Base-by-base conservation (phyloP, 2,329 filamentous ascomycete species). In the Teratosphaeria pseudoeucalypti region DNA sequence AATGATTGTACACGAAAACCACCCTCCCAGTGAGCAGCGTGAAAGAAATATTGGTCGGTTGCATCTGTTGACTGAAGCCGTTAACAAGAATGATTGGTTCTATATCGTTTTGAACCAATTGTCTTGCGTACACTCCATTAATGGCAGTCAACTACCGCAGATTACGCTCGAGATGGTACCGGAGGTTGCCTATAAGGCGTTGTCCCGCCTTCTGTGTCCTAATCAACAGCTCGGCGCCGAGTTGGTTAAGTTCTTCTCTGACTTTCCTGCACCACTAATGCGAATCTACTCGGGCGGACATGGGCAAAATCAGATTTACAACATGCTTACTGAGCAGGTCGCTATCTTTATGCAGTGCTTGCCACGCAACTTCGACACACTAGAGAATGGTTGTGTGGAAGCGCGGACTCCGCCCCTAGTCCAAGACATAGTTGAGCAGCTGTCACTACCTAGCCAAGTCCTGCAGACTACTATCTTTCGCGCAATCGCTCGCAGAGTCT, bases 31-130 rank as follows among this genome's bases (percentile, higher is more conserved):
- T 16, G 26, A 19, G 10, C 29, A 12, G 14, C 32, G 37, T 19
- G 27, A 56, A n/a, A 27, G 34, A 10, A 49, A 70, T 47, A 54
- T 55, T 11, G 67, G 66, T 12, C 78, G 87, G 34, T 75, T 84
- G 37, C 63, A 70, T n/a, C 76, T 88, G 7, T 73, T 91, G 12
- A 67, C 64, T 29, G 75, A 82, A 27, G 87, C 87, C 1, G 86
- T 84, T 63, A 52, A 62, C 1, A 65, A 69, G 0, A 71, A 78
- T 4, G 88, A 92, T 69, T 62, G 76, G 54, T 83, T 88, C 67
- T 91, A 86, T 68, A 65, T 90, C 56, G 76, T 80, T 6, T 69
- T 88, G 12, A 86, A 89, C 67, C 86, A 89, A 67, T 61, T 87
- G 1, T 85, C 83, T 69, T 88, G 85, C 67, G 67, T 81, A 23